Evolutionary conservation across 176 grass and related monocot species (phyloP).

Genomic region (Triticum monococcum): DNA sequence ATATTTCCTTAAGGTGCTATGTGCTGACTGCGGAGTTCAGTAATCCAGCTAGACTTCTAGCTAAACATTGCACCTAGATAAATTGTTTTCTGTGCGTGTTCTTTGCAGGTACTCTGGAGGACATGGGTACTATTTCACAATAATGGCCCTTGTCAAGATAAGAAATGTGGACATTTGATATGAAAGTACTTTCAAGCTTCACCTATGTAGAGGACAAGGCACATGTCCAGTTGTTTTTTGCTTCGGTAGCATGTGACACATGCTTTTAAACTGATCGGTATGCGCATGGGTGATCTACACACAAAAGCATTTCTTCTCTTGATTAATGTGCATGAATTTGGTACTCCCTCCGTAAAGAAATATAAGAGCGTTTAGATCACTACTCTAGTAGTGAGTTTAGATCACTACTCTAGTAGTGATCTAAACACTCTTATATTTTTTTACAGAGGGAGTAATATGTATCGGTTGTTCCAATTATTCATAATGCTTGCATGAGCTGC

Average conservation of each 20-base stretch:
- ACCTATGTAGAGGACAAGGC: neutral
- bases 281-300: neutral
- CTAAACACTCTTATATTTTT: too few species aligned
- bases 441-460: neutral
- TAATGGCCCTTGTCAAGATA: constrained; percentile 19
- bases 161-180: neutral
- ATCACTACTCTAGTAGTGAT: too few species aligned
- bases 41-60: constrained; percentile 11
- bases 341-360: neutral
- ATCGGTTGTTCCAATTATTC: constrained; percentile 11
- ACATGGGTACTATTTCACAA: constrained; percentile 9
- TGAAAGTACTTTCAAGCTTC: constrained; percentile 26
- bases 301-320: neutral
- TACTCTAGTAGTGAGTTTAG: too few species aligned
- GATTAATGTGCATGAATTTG: constrained; percentile 4
- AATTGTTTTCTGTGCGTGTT: constrained; percentile 6
- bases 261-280: neutral
- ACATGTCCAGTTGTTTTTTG: neutral
- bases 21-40: neutral
- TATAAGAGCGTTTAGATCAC: too few species aligned
- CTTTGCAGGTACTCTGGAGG: constrained; percentile 22
- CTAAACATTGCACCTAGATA: neutral
- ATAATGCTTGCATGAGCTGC: neutral
- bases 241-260: neutral
- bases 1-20: constrained; percentile 14